A percentile compares a stretch with the other conserved stretches of the same genome.
Evolutionary conservation across 768 basidiomycete species (phyloP).

Genomic region (Scleroderma bovista): DNA sequence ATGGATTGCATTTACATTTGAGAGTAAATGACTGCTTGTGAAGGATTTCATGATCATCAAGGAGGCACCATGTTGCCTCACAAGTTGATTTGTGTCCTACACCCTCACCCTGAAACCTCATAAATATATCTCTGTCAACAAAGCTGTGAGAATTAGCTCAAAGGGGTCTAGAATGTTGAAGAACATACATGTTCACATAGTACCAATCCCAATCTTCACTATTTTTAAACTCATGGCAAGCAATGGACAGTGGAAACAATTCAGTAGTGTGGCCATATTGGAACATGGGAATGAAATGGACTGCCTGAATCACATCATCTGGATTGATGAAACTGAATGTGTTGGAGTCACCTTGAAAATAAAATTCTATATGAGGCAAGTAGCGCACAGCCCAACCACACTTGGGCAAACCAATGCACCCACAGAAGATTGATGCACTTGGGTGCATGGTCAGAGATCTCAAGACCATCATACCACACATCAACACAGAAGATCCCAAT

Average conservation of each 20-base stretch:
- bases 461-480: background rate
- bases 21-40: background rate
- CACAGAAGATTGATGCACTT: background rate
- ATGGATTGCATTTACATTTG: no score
- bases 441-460: background rate
- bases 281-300: background rate
- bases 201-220: constrained; percentile 25
- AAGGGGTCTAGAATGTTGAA: constrained; percentile 8
- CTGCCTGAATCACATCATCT: background rate
- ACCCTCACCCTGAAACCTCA: constrained; percentile 27
- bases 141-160: constrained; percentile 22
- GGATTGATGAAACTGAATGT: background rate
- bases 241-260: constrained; percentile 11
- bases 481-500: constrained; percentile 29
- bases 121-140: constrained; percentile 37
- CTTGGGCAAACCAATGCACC: background rate
- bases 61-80: background rate
- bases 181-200: constrained; percentile 17
- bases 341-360: background rate
- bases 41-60: background rate
- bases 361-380: background rate
- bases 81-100: constrained; percentile 22
- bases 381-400: background rate
- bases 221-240: constrained; percentile 4
- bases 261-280: constrained; percentile 3